These are phyloP conservation scores for Linderniella brevidens DNA, from an alignment of 257 asterid genomes.

Conservation along the genomic window DNA sequence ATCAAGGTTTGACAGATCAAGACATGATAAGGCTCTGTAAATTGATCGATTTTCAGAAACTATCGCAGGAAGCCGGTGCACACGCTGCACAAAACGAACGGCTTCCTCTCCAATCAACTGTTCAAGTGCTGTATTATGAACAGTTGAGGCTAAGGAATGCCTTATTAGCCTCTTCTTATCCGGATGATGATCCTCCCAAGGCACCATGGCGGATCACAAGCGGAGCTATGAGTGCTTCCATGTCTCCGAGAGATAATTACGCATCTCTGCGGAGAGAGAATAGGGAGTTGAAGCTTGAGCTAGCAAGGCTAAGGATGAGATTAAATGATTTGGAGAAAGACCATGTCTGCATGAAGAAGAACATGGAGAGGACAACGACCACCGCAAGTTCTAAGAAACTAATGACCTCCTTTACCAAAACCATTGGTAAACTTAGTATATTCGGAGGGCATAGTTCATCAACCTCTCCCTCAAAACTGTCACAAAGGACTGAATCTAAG, in stretches of 20 bases:
- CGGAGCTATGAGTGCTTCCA: conserved; percentile 79
- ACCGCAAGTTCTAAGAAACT: too few species aligned
- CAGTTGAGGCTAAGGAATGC: conserved; percentile 71
- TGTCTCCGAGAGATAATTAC: conserved; percentile 88
- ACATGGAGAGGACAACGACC: conserved; percentile 62
- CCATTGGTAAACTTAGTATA: too few species aligned
- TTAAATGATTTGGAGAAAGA: conserved; percentile 86
- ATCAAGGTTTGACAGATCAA: conserved; percentile 51
- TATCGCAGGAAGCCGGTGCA: conserved; percentile 84
- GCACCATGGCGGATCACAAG: too few species aligned
- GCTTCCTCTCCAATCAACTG: conserved; percentile 83
- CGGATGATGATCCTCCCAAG: too few species aligned
- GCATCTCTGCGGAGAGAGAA: conserved; percentile 87
- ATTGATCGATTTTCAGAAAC: conserved; percentile 76
- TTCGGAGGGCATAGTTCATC: too few species aligned
- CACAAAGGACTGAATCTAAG: too few species aligned
- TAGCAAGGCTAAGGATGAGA: conserved; percentile 85
- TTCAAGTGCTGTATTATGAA: conserved; percentile 85
- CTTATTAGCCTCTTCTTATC: conserved; percentile 34
- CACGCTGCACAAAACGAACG: conserved; percentile 98
- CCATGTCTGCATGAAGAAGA: conserved; percentile 88
- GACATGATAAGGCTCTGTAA: conserved; percentile 72
- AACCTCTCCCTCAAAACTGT: too few species aligned
- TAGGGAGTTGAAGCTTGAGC: conserved; percentile 78
- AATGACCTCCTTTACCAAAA: too few species aligned